Evolutionary conservation across 2,329 filamentous ascomycete genomes (phyloP), one percentile per base, ranked within the genome.

Genomic region (Cercospora zeae-maydis): DNA sequence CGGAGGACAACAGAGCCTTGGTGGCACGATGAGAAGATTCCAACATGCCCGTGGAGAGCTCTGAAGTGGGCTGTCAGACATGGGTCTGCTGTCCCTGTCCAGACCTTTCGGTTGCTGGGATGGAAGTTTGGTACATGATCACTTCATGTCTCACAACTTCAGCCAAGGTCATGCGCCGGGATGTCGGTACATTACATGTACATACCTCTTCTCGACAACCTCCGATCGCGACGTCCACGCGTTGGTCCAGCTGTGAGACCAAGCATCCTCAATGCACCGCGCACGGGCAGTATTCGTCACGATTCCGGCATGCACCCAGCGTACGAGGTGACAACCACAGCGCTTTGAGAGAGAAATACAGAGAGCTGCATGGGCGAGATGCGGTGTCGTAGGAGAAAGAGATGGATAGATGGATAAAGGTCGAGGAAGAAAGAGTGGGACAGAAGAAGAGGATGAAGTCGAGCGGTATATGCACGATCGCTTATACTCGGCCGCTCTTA

Each of bases 1-100:
- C 49, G n/a, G 27, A 0, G 27, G 16, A 21, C 30, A 33, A n/a
- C 8, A 30, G 7, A 16, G 21, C 21, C 42, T 11, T 33, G 34
- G 37, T 16, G 24, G 42, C 42, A 16, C 34, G 39, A 58, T n/a
- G 24, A 31, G 14, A 14, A 47, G 42, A 47, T 19, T 47, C 19
- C 42, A 27, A 47, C 42, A 47, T 21, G 19, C 42, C 27, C 42
- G 19, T 47, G 42, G 19, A 21, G 27, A 47, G 39, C 55, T n/a
- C n/a, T 58, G 55, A 47, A 58, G 55, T 58, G 37, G 55, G 37
- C 34, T 33, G 34, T 1, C 24, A 7, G 39, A 47, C 55, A 58
- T 33, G 37, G 39, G 24, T 33, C 49, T 9, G 39, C 10, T 21
- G n/a, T n/a, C n/a, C 24, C 24, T 3, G 55, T 33, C 39, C 39